Conservation (phyloP, 768 basidiomycete genomes). For the Leccinum boreale region DNA sequence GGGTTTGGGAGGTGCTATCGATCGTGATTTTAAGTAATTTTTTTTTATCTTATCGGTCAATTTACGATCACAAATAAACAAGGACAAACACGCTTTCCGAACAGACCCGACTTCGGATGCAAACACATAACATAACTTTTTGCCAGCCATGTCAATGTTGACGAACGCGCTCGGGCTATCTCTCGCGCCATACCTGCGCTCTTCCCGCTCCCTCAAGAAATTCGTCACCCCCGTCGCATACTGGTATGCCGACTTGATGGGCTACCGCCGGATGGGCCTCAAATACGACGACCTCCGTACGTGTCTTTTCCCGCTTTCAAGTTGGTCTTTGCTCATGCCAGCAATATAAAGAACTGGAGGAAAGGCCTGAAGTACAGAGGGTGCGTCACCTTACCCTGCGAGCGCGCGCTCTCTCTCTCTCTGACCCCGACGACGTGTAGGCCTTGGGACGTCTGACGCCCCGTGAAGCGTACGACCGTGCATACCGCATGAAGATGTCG, state of each 20-base stretch:
- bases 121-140: no score
- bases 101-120: not conserved
- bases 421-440: conserved; percentile 39
- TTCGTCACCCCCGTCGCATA: conserved; percentile 75
- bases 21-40: not conserved
- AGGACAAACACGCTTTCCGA: conserved; percentile 37
- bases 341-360: conserved; percentile 60
- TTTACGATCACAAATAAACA: conserved; percentile 33
- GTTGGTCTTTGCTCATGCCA: not conserved
- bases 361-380: conserved; percentile 73
- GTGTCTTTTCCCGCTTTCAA: conserved; percentile 32
- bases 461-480: conserved; percentile 84
- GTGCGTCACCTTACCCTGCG: conserved; percentile 38
- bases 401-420: not conserved
- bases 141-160: not conserved
- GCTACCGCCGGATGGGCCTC: conserved; percentile 86
- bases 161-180: conserved; percentile 62
- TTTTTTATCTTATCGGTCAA: conserved; percentile 30
- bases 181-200: conserved; percentile 71
- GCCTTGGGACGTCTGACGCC: conserved; percentile 80
- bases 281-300: conserved; percentile 92
- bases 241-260: conserved; percentile 77
- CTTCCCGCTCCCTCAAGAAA: conserved; percentile 62
- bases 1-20: conserved; percentile 12
- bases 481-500: conserved; percentile 83